Percentiles rank a stretch among this genome's conserved stretches.
Evolutionary conservation across 495 filamentous ascomycete species (phyloP).

Genomic region (Cercophora samala): DNA sequence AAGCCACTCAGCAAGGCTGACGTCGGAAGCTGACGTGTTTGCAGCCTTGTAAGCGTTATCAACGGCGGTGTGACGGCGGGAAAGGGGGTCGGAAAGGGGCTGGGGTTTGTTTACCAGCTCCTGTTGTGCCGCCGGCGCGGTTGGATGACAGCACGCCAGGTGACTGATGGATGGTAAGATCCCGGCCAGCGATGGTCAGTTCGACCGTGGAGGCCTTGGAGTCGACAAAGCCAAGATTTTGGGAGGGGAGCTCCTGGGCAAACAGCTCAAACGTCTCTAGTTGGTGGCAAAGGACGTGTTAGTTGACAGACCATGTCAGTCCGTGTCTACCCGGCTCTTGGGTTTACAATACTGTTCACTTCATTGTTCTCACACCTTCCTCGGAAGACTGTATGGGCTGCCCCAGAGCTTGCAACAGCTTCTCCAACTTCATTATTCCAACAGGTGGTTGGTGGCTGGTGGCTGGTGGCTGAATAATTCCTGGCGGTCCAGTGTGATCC

Average conservation of each 20-base stretch:
- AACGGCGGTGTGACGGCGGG: neutral
- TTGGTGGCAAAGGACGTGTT: conserved; percentile 13
- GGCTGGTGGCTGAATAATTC: neutral
- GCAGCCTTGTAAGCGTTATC: neutral
- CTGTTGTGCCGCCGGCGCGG: conserved; percentile 81
- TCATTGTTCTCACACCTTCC: conserved; percentile 18
- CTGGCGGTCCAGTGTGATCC: neutral
- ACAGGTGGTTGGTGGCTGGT: neutral
- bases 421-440: conserved; percentile 34
- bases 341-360: neutral
- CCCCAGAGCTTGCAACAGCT: conserved; percentile 40
- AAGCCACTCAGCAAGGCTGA: neutral
- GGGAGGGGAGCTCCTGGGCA: conserved; percentile 67
- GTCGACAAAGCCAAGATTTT: conserved; percentile 83
- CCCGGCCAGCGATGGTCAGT: conserved; percentile 62
- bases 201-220: conserved; percentile 61
- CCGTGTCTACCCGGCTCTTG: neutral
- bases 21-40: neutral
- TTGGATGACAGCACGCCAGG: conserved; percentile 75
- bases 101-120: conserved; percentile 60
- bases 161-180: conserved; percentile 81
- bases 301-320: neutral
- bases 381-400: conserved; percentile 41
- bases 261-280: conserved; percentile 85
- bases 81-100: conserved; percentile 10